These are phyloP conservation scores for Cladosporium sp. DNA, from an alignment of 2,329 filamentous ascomycete species.

Conservation along the genomic window DNA sequence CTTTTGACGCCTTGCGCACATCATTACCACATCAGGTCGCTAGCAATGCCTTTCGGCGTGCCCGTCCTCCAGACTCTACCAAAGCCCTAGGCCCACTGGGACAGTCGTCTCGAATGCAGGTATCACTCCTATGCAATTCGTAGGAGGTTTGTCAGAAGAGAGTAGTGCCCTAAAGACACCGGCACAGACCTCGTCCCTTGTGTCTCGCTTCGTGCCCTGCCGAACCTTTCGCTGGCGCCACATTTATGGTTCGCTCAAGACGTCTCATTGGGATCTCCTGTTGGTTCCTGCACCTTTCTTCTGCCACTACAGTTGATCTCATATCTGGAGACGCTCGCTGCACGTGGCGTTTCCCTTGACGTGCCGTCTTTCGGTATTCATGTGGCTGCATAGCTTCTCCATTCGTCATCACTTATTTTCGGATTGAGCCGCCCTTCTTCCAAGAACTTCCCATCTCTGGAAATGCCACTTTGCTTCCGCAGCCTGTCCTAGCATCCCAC, in stretches of 20 bases:
- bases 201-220: constrained; percentile 12
- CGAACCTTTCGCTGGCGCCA: constrained; percentile 8
- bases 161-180: constrained; percentile 1
- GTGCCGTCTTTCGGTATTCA: constrained; percentile 6
- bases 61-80: not conserved
- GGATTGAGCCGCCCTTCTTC: not conserved
- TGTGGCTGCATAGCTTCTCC: constrained; percentile 1
- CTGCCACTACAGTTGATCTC: constrained; percentile 12
- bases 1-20: constrained; percentile 8
- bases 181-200: constrained; percentile 5
- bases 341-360: constrained; percentile 11
- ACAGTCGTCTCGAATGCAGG: not conserved
- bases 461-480: constrained; percentile 1
- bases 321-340: constrained; percentile 3
- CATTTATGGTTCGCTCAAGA: constrained; percentile 12
- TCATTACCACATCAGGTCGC: constrained; percentile 8
- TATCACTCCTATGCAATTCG: constrained; percentile 2
- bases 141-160: not conserved
- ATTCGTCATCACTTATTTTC: constrained; percentile 10
- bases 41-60: constrained; percentile 8
- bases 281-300: constrained; percentile 11
- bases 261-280: constrained; percentile 6
- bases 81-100: constrained; percentile 4
- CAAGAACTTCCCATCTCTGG: not conserved
- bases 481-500: not conserved